These are phyloP conservation scores for Chenopodium formosanum DNA, from an alignment of 148 eudicot species.

Conservation along the genomic window DNA sequence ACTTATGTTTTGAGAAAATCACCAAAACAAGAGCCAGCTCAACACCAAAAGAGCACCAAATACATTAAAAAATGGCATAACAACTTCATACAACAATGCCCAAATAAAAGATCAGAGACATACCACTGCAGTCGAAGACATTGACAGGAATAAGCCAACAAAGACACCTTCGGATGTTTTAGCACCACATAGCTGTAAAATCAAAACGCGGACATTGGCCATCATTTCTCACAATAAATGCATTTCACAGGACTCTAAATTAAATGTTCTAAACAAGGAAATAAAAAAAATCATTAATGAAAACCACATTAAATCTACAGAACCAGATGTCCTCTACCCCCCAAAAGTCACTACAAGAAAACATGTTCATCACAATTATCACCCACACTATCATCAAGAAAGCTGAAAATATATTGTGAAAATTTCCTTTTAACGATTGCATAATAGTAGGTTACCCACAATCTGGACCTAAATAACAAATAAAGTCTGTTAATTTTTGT, in stretches of 20 bases:
- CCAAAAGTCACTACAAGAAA: not conserved
- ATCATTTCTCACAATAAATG: not conserved
- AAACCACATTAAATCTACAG: not conserved
- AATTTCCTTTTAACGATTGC: not conserved
- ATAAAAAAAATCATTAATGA: not conserved
- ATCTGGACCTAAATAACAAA: not conserved
- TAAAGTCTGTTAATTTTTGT: not conserved
- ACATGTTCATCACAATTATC: not conserved
- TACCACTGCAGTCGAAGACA: constrained; percentile 98
- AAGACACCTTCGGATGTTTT: constrained; percentile 84
- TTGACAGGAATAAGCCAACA: constrained; percentile 80
- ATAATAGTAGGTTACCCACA: not conserved
- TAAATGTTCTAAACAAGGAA: not conserved
- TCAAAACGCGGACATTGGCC: constrained; percentile 4
- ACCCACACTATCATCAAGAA: not conserved
- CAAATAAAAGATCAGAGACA: constrained; percentile 18
- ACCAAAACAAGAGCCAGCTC: not conserved
- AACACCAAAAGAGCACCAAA: not conserved
- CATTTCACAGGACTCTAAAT: not conserved
- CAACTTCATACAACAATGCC: not conserved
- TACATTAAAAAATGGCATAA: not conserved
- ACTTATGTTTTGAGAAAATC: not conserved
- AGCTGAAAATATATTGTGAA: not conserved
- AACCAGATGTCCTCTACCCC: not conserved
- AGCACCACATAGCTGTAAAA: constrained; percentile 82